Evolutionary conservation across 2,329 filamentous ascomycete species (phyloP), one percentile per base, ranked within the genome.

Genomic region (Phoma herbarum): DNA sequence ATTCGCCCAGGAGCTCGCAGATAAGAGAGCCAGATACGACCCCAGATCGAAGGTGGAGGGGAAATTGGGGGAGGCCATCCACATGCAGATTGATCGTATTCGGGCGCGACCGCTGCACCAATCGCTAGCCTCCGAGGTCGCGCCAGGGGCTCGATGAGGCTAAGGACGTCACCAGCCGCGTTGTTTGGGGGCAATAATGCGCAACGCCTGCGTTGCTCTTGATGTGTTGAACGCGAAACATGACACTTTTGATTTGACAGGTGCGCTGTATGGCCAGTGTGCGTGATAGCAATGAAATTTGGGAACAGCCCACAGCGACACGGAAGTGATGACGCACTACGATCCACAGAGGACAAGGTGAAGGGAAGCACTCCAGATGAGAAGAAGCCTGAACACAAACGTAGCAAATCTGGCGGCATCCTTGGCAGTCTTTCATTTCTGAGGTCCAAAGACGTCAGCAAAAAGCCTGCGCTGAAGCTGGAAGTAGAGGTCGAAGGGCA

Each of bases 371-470:
- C 43, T 20, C 45, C 60, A 26, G 57, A 52, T 11, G 49, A 45
- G 14, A 47, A 47, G 42, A 45, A 37, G 35, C 54, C 50, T 43
- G 60, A 60, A 25, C 65, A 86, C 74, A 81, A 80, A 70, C 81
- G 86, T 72, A 86, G 79, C 67, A 77, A 85, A 49, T 90, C 87
- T 25, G 86, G 86, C 31, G 86, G 86, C 59, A 81, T 93, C 42
- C 79, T 94, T 28, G 88, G 89, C 39, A 86, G 85, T 63, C 81
- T 94, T 52, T 86, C 88, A 39, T 92, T 93, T 73, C 79, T 93
- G 62, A 86, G 88, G 45, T 76, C 78, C 10, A 61, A 51, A 26
- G 47, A 58, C 54, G 76, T 76, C 59, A 67, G 78, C 78, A 62
- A 78, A 66, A 67, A 71, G 53, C 61, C 57, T 50, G 52, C 52